Base-by-base conservation (phyloP, 768 basidiomycete genomes). In the Tricholoma bakamatsutake region DNA sequence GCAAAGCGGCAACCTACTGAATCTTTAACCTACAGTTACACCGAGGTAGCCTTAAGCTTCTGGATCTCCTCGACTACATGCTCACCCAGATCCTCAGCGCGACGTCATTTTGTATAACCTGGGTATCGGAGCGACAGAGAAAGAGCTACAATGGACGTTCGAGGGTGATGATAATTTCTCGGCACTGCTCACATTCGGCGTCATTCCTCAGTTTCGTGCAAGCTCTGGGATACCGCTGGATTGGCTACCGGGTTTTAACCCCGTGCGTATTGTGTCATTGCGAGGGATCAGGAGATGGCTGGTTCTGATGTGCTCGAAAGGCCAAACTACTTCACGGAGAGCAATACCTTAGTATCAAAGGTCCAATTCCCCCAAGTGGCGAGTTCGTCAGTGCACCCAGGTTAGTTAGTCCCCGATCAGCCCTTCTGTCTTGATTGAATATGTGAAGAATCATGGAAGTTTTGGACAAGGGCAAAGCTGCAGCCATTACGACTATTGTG, bases 321-420 rank as follows among this genome's bases (percentile, higher is more conserved):
- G 92, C 94, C 47, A 98, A 93, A 72, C 77, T 99, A n/a, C 80
- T 99, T 15, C 97, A 99, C 67, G 97, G 97, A 45, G 97, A 99
- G 67, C 97, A 98, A 65, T 98, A 92, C 70, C 74, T 99, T 62
- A 80, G 83, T 57, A 91, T 99, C 69, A 87, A 89, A 63, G 84
- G 75, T 1, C 85, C 89, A 0, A 90, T 98, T 57, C 95, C 96
- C 0, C 92, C 92, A 0, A 84, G 79, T 57, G 96, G 84, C 0
- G 82, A 87, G 18, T 75, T 98, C 18, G 77, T 92, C 30, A 95
- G 79, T 66, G 77, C 88, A 60, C 80, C 84, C 5, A 80, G 87
- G 85, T 85, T 66, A 42, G 75, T 73, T n/a, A n/a, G 51, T 37
- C n/a, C 31, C 28, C 27, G 31, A 40, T 13, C 24, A 24, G 50